These are phyloP conservation scores for Quercus agrifolia DNA, from an alignment of 306 rosid species.

Conservation along the genomic window DNA sequence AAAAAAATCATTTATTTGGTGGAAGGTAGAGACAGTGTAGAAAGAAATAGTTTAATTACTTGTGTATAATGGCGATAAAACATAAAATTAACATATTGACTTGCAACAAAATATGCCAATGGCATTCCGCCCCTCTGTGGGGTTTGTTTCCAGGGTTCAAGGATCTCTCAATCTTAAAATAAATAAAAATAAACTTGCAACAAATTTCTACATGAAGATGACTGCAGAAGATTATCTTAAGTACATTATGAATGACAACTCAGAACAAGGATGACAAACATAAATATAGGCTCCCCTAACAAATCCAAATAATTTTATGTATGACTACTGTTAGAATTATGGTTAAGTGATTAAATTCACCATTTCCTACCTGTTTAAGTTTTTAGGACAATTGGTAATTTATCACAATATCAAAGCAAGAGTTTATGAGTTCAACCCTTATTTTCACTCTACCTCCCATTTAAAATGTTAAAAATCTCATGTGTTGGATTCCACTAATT, in stretches of 20 bases:
- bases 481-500: too few relatives aligned
- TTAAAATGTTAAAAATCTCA: too few relatives aligned
- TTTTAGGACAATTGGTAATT: too few relatives aligned
- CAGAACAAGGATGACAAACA: neutral
- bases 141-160: too few relatives aligned
- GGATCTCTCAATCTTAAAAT: too few relatives aligned
- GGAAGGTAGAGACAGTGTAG: constrained; percentile 11
- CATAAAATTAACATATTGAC: neutral
- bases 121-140: too few relatives aligned
- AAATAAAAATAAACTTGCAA: too few relatives aligned
- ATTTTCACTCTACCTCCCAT: too few relatives aligned
- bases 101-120: neutral
- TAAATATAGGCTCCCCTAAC: neutral
- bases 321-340: neutral
- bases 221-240: neutral
- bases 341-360: too few relatives aligned
- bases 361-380: too few relatives aligned
- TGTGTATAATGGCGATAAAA: neutral
- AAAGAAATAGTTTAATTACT: constrained; percentile 11
- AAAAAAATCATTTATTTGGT: constrained; percentile 11
- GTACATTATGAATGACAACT: neutral
- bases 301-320: neutral
- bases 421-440: too few relatives aligned
- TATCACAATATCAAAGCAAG: too few relatives aligned
- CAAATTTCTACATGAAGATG: neutral